These are phyloP conservation scores for Aspergillus steynii DNA, from an alignment of 495 filamentous ascomycete species.

Conservation along the genomic window DNA sequence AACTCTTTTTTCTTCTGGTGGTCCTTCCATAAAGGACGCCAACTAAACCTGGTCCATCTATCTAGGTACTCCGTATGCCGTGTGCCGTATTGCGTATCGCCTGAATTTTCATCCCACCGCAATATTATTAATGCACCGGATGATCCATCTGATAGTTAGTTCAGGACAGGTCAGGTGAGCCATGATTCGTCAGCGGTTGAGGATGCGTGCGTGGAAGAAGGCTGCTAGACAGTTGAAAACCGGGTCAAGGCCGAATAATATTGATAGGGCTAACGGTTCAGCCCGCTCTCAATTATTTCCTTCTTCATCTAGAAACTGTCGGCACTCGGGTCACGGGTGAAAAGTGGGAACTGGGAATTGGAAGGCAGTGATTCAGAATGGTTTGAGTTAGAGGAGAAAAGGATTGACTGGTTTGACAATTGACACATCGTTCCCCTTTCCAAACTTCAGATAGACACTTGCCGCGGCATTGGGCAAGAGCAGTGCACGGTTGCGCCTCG, in stretches of 20 bases:
- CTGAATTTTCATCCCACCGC: background rate
- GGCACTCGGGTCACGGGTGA: background rate
- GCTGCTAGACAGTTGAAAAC: constrained; percentile 4
- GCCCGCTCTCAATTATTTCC: constrained; percentile 14
- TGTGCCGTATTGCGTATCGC: background rate
- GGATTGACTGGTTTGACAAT: background rate
- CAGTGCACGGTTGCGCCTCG: constrained; percentile 19
- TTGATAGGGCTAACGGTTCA: constrained; percentile 18
- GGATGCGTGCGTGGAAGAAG: constrained; percentile 4
- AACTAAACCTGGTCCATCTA: background rate
- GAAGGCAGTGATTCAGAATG: background rate
- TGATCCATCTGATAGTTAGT: background rate
- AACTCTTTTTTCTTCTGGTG: background rate
- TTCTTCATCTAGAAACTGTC: background rate
- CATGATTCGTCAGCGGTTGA: constrained; percentile 11
- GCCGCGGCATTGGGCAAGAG: background rate
- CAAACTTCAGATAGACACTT: background rate
- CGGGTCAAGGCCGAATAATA: constrained; percentile 1
- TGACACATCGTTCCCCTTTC: constrained; percentile 1
- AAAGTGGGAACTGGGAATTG: background rate
- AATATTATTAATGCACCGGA: background rate
- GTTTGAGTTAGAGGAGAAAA: background rate
- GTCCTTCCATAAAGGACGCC: background rate
- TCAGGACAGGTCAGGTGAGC: background rate
- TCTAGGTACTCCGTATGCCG: too few species aligned